Evolutionary conservation across 2,329 filamentous ascomycete species (phyloP), one percentile per base, ranked within the genome.

Genomic region (Microdochium bolleyi): DNA sequence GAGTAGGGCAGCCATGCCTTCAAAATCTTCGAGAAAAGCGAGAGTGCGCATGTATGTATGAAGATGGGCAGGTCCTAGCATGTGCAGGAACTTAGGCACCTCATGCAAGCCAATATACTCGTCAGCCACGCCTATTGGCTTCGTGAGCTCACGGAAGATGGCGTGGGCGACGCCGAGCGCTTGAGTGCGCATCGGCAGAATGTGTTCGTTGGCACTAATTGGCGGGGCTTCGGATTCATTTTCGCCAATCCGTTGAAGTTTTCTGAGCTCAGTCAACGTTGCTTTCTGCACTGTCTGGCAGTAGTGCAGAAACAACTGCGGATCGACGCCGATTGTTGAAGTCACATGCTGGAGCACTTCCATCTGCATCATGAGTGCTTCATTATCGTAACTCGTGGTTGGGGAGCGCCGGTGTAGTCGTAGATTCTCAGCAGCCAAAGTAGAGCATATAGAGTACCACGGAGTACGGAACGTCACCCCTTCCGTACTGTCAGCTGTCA

Each of bases 1-100:
- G 14, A 85, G 67, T 4, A 85, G 67, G 3, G 69, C 70, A 4
- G 78, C 73, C 63, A 89, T 80, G 50, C 78, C 81, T 2, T 76
- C 68, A 49, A 74, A 73, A 57, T 89, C 82, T 34, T 77, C 77
- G n/a, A 83, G 65, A 51, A 78, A 75, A 1, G 80, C 85, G 22
- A 90, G 70, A 1, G 80, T 75, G 49, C 83, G 76, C 63, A 90
- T 75, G 62, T 88, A 87, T 2, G 73, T 70, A 58, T 87, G 80
- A 1, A 82, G 62, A 37, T 75, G 66, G 21, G 67, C 67, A 7
- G 77, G 74, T 10, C 65, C 64, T 11, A 84, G 69, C 13, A 71
- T 64, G 37, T 72, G 67, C 8, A 75, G 66, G 2, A 78, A 64
- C 8, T 54, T 52, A 13, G 60, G 58, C 0, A 52, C 54, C 51